Evolutionary conservation across 2,329 filamentous ascomycete genomes (phyloP), one percentile per base, ranked within the genome.

Genomic region (Zelopaecilomyces penicillatus): DNA sequence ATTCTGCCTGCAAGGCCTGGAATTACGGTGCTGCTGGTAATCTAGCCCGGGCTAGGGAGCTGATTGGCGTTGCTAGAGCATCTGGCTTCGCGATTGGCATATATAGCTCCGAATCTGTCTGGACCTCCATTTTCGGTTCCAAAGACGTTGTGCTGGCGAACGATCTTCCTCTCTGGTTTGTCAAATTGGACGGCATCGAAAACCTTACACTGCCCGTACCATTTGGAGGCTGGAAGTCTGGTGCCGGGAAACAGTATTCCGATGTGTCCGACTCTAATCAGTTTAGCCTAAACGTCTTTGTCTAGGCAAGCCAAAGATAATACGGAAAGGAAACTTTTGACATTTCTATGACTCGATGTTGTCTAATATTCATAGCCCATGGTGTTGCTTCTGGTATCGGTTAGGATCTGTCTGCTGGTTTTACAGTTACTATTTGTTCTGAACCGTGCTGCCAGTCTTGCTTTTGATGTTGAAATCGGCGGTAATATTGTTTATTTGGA

Each of bases 181-280:
- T 42, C 37, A 48, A 41, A 36, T 48, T 44, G 35, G 42, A 48
- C 35, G 42, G 45, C 29, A 39, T 48, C 30, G 46, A 48, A 42
- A 48, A 37, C 10, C 37, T 45, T 31, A 39, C 44, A 1, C 35
- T 48, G 26, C 19, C 30, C 26, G 30, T 39, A 31, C 46, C 46
- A 7, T 48, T 48, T 42, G 46, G 46, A 35, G 46, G 46, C 35
- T 48, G 46, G 45, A 7, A n/a, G 7, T 8, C 32, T 34, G 32
- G 7, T 34, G n/a, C 7, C 32, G 32, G 32, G 8, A 7, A 34
- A 7, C 32, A 34, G 32, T 34, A 34, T n/a, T 8, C 32, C n/a
- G 32, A 34, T n/a, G n/a, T 8, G 32, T 34, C 32, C 8, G 7
- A 7, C n/a, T 34, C n/a, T 7, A n/a, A n/a, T 34, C 32, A 7